phyloP scores from a whole-genome alignment of 331 rosid species.

The Phaseolus coccineus region DNA sequence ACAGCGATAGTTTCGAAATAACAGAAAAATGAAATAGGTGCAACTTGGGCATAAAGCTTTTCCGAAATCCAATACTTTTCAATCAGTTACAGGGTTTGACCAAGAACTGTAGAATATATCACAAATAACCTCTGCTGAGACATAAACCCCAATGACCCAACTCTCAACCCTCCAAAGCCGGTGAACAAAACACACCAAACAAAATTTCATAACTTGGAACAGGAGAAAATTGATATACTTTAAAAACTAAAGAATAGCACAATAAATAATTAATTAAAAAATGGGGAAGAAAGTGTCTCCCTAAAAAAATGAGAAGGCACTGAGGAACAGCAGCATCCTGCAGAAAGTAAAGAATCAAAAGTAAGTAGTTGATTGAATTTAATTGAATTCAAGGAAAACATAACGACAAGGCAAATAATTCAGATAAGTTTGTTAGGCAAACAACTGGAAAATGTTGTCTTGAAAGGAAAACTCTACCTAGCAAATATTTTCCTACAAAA shows the following conservation, averaged over 20 bases:
- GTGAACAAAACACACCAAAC: constrained; percentile 44
- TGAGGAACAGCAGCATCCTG: constrained; percentile 53
- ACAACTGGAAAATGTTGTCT: background rate
- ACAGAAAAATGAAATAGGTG: background rate
- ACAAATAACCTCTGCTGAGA: constrained; percentile 17
- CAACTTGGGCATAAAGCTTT: background rate
- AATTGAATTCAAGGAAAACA: constrained; percentile 6
- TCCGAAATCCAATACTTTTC: background rate
- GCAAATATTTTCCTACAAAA: constrained; percentile 1
- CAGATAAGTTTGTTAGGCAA: background rate
- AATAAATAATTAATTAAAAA: constrained; percentile 19
- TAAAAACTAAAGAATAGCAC: constrained; percentile 38
- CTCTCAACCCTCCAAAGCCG: constrained; percentile 41
- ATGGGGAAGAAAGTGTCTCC: constrained; percentile 43
- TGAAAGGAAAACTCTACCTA: constrained; percentile 3
- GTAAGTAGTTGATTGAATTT: constrained; percentile 21
- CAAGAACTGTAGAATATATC: background rate
- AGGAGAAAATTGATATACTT: constrained; percentile 35
- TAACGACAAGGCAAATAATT: background rate
- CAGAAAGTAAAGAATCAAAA: constrained; percentile 30
- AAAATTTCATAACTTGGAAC: constrained; percentile 29
- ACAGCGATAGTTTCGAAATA: background rate
- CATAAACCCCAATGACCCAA: constrained; percentile 28
- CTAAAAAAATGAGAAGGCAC: constrained; percentile 58
- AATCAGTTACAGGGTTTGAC: background rate